These are phyloP conservation scores for Deakozyma indianensis DNA, from an alignment of 805 yeast species.

Conservation along the genomic window DNA sequence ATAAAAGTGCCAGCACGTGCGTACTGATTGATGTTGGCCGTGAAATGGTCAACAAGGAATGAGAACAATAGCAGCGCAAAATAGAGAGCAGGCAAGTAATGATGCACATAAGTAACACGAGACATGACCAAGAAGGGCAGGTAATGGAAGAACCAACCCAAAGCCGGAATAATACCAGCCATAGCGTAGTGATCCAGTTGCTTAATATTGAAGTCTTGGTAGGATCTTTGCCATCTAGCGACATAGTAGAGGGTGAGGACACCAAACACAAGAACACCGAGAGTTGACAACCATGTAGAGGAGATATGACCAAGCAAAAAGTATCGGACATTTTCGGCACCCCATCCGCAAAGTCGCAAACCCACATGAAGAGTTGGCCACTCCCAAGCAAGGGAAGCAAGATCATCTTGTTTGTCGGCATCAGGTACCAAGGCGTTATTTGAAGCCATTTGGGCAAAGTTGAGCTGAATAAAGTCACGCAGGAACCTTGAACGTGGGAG, in stretches of 20 bases:
- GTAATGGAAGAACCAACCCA: constrained; percentile 84
- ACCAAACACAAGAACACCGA: constrained; percentile 31
- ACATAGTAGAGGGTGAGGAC: constrained; percentile 25
- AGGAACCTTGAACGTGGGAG: constrained; percentile 42
- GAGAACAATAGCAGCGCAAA: constrained; percentile 75
- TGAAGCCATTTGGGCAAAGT: constrained; percentile 72
- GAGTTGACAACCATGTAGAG: constrained; percentile 47
- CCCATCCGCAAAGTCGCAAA: constrained; percentile 69
- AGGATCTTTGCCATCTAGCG: constrained; percentile 60
- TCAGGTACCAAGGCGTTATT: constrained; percentile 76
- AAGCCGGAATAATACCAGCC: constrained; percentile 72
- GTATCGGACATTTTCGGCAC: constrained; percentile 37
- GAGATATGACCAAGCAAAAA: constrained; percentile 56
- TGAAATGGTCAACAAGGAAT: constrained; percentile 40
- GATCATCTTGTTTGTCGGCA: constrained; percentile 50
- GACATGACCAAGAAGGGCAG: constrained; percentile 87
- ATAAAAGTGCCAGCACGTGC: constrained; percentile 26
- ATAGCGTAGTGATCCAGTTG: constrained; percentile 30
- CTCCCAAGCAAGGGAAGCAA: constrained; percentile 70
- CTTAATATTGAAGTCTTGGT: constrained; percentile 28
- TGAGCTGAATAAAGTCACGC: constrained; percentile 55
- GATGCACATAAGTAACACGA: constrained; percentile 94
- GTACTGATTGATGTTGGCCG: constrained; percentile 17
- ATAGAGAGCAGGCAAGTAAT: constrained; percentile 87
- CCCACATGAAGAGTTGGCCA: constrained; percentile 65